These are phyloP conservation scores for Quercus ilex DNA, from an alignment of 306 rosid species.

Conservation along the genomic window DNA sequence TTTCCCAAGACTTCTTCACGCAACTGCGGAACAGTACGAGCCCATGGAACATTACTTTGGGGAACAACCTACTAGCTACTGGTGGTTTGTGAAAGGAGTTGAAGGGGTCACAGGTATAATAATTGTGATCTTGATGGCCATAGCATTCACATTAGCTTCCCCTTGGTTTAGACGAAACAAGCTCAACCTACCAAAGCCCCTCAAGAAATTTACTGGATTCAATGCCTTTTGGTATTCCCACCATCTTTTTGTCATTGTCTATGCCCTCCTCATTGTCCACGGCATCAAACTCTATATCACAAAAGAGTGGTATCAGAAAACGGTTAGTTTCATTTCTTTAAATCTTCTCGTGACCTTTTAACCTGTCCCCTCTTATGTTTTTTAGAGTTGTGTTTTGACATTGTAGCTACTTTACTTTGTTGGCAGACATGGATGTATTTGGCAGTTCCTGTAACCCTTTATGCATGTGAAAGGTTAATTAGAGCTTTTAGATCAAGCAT, in stretches of 20 bases:
- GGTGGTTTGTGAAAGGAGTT: conserved; percentile 55
- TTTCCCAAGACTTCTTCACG: conserved; percentile 44
- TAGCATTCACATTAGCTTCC: conserved; percentile 55
- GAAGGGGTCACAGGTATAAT: conserved; percentile 43
- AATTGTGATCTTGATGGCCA: conserved; percentile 54
- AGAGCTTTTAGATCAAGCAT: conserved; percentile 55
- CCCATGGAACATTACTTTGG: conserved; percentile 40
- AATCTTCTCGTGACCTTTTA: too few species aligned
- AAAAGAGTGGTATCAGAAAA: conserved; percentile 47
- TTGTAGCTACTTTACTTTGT: neutral
- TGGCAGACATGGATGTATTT: conserved; percentile 62
- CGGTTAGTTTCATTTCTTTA: conserved; percentile 26
- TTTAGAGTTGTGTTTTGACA: neutral
- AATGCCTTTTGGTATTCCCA: conserved; percentile 71
- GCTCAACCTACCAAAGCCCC: conserved; percentile 46
- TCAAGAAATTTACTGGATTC: conserved; percentile 52
- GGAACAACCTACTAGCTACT: conserved; percentile 40
- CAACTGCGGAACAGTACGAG: conserved; percentile 36
- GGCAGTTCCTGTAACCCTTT: conserved; percentile 47
- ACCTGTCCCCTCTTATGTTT: neutral
- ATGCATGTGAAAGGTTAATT: conserved; percentile 44
- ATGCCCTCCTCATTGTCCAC: conserved; percentile 50
- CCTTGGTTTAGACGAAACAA: conserved; percentile 65
- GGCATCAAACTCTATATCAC: conserved; percentile 48
- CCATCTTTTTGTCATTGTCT: conserved; percentile 56